Base-by-base conservation (phyloP, 108 stramenopile species). In the Conticribra weissflogii region DNA sequence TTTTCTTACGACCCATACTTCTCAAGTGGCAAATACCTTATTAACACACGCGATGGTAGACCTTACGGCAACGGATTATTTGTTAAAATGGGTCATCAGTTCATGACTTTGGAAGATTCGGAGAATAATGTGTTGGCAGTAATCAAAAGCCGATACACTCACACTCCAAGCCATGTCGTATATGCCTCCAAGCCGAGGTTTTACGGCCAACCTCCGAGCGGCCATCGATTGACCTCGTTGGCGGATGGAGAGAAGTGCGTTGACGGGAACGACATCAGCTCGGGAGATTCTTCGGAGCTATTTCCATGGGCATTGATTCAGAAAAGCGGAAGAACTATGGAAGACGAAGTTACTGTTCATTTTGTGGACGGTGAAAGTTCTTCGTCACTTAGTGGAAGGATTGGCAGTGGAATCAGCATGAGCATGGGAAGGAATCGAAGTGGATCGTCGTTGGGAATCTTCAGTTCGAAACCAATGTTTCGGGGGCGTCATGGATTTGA, bases 221-320 rank as follows among this genome's bases (percentile, higher is more conserved):
- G 59, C 12, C 69, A 77, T 62, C 55, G 59, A 19, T 46, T 72
- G 18, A 64, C 63, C 22, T 46, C 49, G 0, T 21, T 17, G 51
- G 32, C 2, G 44, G n/a, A 9, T 44, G 18, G 17, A n/a, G 31
- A 41, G 3, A n/a, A 41, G 14, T 45, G 27, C 17, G 16, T 31
- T n/a, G 31, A 30, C 33, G 57, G 59, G 31, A 33, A 60, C 51
- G 45, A 22, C 16, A 46, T 33, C 23, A 49, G 18, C 27, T 16
- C n/a, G 41, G 18, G 33, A 32, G 15, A 61, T 22, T 44, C 36
- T n/a, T 46, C 67, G 27, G 49, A 69, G 51, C 60, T 66, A 52
- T 81, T 65, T 65, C 79, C 79, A 3, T 81, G 79, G 79, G 79
- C 79, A 1, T 70, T 81, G 56, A 62, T 81, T 1, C 27, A 68